Conservation (phyloP, 2,329 filamentous ascomycete genomes). For the Thelonectria rubi region DNA sequence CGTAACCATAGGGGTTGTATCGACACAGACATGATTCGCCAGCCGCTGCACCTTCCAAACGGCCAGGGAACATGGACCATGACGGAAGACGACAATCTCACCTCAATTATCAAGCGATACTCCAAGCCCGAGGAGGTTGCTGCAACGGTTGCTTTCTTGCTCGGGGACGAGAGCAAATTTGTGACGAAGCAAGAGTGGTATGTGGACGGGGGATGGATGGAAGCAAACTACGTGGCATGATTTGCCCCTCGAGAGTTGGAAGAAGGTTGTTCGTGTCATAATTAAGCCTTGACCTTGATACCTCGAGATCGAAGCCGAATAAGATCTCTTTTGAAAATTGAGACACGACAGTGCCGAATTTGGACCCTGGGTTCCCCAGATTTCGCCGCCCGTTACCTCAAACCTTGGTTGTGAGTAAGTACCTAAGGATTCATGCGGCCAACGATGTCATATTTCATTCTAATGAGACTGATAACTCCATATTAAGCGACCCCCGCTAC, state of each 20-base stretch:
- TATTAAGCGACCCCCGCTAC: too few species aligned
- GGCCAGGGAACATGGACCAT: conserved; percentile 39
- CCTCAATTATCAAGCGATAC: conserved; percentile 42
- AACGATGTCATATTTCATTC: too few species aligned
- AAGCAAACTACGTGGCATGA: conserved; percentile 36
- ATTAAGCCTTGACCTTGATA: too few species aligned
- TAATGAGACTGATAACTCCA: too few species aligned
- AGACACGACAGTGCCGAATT: too few species aligned
- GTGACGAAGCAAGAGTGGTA: conserved; percentile 43
- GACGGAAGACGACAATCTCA: conserved; percentile 37
- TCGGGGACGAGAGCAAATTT: conserved; percentile 46
- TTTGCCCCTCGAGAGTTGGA: not conserved
- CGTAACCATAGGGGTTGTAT: conserved; percentile 34
- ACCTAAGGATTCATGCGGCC: too few species aligned
- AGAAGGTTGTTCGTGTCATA: not conserved
- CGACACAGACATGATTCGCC: conserved; percentile 43
- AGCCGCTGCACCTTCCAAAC: conserved; percentile 39
- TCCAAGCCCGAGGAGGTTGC: conserved; percentile 44
- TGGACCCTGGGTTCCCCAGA: too few species aligned
- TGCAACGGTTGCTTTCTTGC: conserved; percentile 43
- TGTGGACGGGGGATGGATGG: conserved; percentile 45
- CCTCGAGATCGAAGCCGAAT: too few species aligned
- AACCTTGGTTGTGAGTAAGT: too few species aligned
- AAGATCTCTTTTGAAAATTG: too few species aligned
- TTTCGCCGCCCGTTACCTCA: too few species aligned